phyloP scores from a whole-genome alignment of 2,329 filamentous ascomycete genomes.

The Botrytis hyacinthi region DNA sequence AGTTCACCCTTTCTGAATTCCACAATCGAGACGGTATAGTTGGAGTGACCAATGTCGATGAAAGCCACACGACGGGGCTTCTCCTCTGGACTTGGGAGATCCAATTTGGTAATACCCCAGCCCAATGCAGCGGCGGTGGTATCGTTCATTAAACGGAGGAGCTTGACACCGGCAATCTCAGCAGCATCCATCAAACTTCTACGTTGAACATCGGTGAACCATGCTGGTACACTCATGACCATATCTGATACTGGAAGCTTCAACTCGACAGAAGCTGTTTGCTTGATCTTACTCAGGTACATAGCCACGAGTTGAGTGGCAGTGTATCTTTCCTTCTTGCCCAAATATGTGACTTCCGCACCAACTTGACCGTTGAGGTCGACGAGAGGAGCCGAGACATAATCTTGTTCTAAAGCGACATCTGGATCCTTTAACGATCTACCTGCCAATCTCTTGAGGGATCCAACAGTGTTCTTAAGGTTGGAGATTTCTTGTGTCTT shows the following conservation, averaged over 20 bases:
- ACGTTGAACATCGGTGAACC: conserved; percentile 96
- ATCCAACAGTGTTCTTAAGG: conserved; percentile 96
- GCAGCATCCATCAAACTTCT: conserved; percentile 85
- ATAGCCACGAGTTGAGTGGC: conserved; percentile 91
- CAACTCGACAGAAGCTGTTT: conserved; percentile 81
- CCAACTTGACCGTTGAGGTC: conserved; percentile 94
- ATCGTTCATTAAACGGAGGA: conserved; percentile 94
- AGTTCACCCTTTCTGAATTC: conserved; percentile 98
- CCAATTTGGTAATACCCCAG: conserved; percentile 96
- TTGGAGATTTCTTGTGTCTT: conserved; percentile 99
- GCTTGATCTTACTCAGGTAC: conserved; percentile 93
- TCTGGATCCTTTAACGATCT: conserved; percentile 87
- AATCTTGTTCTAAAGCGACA: conserved; percentile 88
- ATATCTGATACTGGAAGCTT: conserved; percentile 89
- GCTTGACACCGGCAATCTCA: conserved; percentile 89
- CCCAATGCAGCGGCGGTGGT: conserved; percentile 94
- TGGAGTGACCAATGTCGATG: conserved; percentile 93
- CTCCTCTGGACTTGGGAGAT: conserved; percentile 85
- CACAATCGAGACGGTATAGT: conserved; percentile 90
- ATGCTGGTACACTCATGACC: conserved; percentile 90
- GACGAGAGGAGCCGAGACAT: conserved; percentile 78
- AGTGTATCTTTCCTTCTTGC: conserved; percentile 94
- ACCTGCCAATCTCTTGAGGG: conserved; percentile 88
- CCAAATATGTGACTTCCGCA: conserved; percentile 87
- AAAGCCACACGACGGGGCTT: conserved; percentile 88